Percentiles rank a stretch among this genome's conserved stretches.
Conservation (phyloP, 75 land plant species). For the Pseudotsuga menziesii region DNA sequence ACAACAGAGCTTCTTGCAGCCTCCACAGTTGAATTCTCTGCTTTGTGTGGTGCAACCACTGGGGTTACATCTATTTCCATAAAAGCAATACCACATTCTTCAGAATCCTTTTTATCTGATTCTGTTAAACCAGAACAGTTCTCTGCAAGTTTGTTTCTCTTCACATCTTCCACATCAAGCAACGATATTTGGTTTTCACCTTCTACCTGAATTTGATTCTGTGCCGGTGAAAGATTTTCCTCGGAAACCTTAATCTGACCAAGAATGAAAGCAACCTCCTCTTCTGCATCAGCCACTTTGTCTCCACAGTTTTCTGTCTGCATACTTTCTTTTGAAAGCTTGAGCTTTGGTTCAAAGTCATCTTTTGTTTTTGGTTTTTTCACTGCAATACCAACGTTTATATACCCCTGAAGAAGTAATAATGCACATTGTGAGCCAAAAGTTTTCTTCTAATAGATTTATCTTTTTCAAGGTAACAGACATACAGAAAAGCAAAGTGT, state of each 20-base stretch:
- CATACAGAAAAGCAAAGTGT: not conserved
- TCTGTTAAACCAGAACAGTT: not conserved
- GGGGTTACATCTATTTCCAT: slow-evolving; percentile 11
- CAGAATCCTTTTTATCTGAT: slow-evolving; percentile 1
- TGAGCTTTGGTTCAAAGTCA: slow-evolving; percentile 13
- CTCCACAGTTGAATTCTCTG: not conserved
- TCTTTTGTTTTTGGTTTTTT: slow-evolving; percentile 33
- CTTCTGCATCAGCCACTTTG: slow-evolving; percentile 47
- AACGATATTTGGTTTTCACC: slow-evolving; percentile 8
- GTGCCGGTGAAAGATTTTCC: not conserved
- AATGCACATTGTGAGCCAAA: not conserved
- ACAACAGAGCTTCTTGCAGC: not conserved
- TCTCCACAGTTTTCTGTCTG: slow-evolving; percentile 19
- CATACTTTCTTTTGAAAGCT: slow-evolving; percentile 21
- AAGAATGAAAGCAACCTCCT: slow-evolving; percentile 59
- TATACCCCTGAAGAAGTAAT: slow-evolving; percentile 70
- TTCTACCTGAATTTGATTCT: slow-evolving; percentile 11
- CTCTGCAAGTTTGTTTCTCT: slow-evolving; percentile 5
- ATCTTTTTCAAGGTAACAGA: not conserved
- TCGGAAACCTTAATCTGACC: slow-evolving; percentile 44
- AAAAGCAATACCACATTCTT: not conserved
- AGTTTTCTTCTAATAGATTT: not conserved
- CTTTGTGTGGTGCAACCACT: not conserved
- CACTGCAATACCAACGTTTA: slow-evolving; percentile 79
- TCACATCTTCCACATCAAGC: slow-evolving; percentile 10